These are phyloP conservation scores for Agaricus sinodeliciosus DNA, from an alignment of 768 basidiomycete species.

Conservation along the genomic window DNA sequence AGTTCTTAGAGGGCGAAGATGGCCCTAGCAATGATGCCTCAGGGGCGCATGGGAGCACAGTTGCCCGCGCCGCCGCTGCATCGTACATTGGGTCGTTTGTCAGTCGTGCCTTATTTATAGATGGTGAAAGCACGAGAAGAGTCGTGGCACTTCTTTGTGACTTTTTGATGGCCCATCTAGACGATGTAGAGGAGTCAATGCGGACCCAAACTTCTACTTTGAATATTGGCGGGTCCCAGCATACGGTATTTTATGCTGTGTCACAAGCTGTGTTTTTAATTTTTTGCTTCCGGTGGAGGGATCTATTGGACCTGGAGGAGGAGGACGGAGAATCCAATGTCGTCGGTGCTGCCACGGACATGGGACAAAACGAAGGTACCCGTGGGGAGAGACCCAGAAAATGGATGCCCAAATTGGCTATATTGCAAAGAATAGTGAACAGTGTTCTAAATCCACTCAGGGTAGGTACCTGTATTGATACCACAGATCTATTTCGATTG, in stretches of 20 bases:
- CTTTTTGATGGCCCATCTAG: constrained; percentile 73
- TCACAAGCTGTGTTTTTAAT: constrained; percentile 90
- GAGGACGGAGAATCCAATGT: constrained; percentile 43
- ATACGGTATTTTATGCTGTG: constrained; percentile 87
- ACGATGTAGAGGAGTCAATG: constrained; percentile 52
- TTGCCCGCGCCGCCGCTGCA: constrained; percentile 88
- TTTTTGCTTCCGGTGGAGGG: constrained; percentile 97
- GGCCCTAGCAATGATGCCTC: constrained; percentile 7
- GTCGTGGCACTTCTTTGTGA: constrained; percentile 83
- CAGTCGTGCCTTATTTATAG: constrained; percentile 82
- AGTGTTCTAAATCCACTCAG: constrained; percentile 88
- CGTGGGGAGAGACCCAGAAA: constrained; percentile 33
- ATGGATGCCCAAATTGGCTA: constrained; percentile 81
- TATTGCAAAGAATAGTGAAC: constrained; percentile 73
- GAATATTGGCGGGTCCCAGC: constrained; percentile 22
- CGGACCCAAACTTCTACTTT: constrained; percentile 27
- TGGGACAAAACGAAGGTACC: not conserved
- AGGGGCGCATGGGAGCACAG: constrained; percentile 27
- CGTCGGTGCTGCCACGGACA: constrained; percentile 7
- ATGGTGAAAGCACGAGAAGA: constrained; percentile 61
- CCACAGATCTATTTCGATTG: not conserved
- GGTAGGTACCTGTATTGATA: constrained; percentile 33
- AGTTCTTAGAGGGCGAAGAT: constrained; percentile 5
- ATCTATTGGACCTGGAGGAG: constrained; percentile 57
- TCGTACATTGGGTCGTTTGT: constrained; percentile 93